Percentiles rank a stretch among this genome's conserved stretches.
These are phyloP conservation scores for Boletus barrowsii DNA, from an alignment of 768 basidiomycete genomes.

Conservation along the genomic window DNA sequence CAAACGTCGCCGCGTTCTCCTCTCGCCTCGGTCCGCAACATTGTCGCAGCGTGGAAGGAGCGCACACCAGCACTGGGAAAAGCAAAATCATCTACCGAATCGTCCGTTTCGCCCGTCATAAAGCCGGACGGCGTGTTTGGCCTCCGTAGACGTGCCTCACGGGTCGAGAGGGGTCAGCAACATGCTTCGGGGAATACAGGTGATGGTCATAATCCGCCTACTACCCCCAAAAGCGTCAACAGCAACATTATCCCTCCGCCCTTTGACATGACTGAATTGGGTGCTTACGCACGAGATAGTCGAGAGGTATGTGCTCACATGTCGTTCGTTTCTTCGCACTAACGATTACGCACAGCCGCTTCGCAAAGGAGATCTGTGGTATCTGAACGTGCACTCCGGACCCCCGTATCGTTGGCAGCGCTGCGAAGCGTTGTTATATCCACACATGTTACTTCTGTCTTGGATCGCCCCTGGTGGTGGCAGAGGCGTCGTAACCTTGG, in stretches of 20 bases:
- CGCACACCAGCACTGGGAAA: slow-evolving; percentile 50
- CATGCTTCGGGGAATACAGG: slow-evolving; percentile 8
- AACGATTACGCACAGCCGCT: slow-evolving; percentile 56
- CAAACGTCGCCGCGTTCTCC: slow-evolving; percentile 69
- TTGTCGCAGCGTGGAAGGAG: slow-evolving; percentile 80
- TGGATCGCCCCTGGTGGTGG: slow-evolving; percentile 86
- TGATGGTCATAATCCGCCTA: slow-evolving; percentile 9
- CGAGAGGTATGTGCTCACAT: slow-evolving; percentile 38
- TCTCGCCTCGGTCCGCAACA: slow-evolving; percentile 70
- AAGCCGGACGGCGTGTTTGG: slow-evolving; percentile 32
- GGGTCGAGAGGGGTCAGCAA: slow-evolving; percentile 20
- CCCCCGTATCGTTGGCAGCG: slow-evolving; percentile 79
- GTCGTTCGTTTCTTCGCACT: slow-evolving; percentile 2
- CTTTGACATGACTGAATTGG: slow-evolving; percentile 47
- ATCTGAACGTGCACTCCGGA: slow-evolving; percentile 84
- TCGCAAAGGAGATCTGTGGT: slow-evolving; percentile 84
- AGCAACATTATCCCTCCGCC: slow-evolving; percentile 41
- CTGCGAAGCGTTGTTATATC: slow-evolving; percentile 79
- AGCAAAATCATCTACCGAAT: slow-evolving; percentile 36
- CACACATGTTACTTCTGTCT: slow-evolving; percentile 78
- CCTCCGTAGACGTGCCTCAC: slow-evolving; percentile 32
- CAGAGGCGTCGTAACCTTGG: slow-evolving; percentile 80
- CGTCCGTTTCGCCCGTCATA: slow-evolving; percentile 37
- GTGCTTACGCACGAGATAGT: slow-evolving; percentile 38
- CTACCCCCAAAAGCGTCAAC: slow-evolving; percentile 28